A percentile compares a stretch with the other conserved stretches of the same genome.
These are phyloP conservation scores for Hypoxylon subgilvum DNA, from an alignment of 495 filamentous ascomycete genomes.

Conservation along the genomic window DNA sequence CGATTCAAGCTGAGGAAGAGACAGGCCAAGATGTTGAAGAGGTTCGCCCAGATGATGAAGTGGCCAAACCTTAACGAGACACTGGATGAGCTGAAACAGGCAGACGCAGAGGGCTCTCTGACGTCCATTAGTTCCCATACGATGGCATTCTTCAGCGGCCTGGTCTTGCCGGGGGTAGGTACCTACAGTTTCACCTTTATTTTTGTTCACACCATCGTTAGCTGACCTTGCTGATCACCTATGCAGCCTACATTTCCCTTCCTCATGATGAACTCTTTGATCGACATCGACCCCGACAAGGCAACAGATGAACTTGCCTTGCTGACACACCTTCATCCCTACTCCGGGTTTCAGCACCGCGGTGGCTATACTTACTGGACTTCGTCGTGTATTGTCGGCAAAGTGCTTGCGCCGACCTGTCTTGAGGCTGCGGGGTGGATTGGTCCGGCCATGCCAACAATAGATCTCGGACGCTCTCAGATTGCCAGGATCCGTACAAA, in stretches of 20 bases:
- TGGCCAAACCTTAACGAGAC: slow-evolving; percentile 74
- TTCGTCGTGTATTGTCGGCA: slow-evolving; percentile 70
- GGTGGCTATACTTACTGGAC: slow-evolving; percentile 74
- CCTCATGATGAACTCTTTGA: slow-evolving; percentile 73
- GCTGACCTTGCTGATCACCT: slow-evolving; percentile 19
- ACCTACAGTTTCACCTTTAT: neutral
- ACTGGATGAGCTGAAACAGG: slow-evolving; percentile 61
- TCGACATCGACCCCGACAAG: slow-evolving; percentile 69
- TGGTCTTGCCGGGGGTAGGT: slow-evolving; percentile 67
- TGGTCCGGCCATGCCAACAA: slow-evolving; percentile 67
- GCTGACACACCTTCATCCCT: slow-evolving; percentile 65
- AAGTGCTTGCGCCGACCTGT: slow-evolving; percentile 78
- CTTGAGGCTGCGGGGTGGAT: slow-evolving; percentile 72
- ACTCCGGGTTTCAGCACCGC: slow-evolving; percentile 74
- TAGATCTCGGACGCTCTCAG: slow-evolving; percentile 65
- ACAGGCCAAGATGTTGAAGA: slow-evolving; percentile 67
- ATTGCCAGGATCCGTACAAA: slow-evolving; percentile 66
- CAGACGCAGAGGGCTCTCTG: slow-evolving; percentile 59
- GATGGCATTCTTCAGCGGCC: slow-evolving; percentile 74
- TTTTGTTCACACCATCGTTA: neutral
- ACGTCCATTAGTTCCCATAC: slow-evolving; percentile 67
- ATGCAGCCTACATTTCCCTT: slow-evolving; percentile 64
- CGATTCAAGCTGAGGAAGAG: slow-evolving; percentile 62
- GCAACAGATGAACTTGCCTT: slow-evolving; percentile 64
- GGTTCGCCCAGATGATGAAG: slow-evolving; percentile 71